A percentile compares a stretch with the other conserved stretches of the same genome.
Conservation (phyloP, 352 stramenopile genomes). For the Phytophthora hibernalis region DNA sequence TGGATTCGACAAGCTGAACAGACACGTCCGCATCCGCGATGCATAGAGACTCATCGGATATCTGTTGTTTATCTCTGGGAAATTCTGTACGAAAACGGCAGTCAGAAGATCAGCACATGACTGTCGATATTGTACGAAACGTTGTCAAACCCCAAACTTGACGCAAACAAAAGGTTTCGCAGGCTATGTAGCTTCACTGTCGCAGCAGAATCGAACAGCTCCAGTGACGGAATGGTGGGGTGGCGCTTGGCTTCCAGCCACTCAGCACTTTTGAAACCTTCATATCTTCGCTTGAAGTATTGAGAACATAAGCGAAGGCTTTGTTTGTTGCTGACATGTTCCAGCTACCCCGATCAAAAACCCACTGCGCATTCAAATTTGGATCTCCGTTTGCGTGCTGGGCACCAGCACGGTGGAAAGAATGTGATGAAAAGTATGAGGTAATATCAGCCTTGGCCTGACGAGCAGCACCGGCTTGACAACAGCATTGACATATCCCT, state of each 20-base stretch:
- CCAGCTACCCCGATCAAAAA: background rate
- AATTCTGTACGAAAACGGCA: background rate
- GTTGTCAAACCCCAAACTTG: constrained; percentile 1
- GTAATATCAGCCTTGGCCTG: background rate
- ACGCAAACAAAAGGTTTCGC: background rate
- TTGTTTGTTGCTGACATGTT: background rate
- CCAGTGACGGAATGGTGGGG: background rate
- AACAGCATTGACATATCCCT: background rate
- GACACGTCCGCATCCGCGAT: background rate
- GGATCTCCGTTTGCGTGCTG: background rate
- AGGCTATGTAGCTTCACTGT: background rate
- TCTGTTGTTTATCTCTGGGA: constrained; percentile 1
- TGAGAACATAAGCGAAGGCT: background rate
- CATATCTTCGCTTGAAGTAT: background rate
- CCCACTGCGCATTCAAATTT: background rate
- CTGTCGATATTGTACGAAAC: background rate
- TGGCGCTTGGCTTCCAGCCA: background rate
- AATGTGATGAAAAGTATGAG: background rate
- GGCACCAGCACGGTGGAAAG: background rate
- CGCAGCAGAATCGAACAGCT: background rate
- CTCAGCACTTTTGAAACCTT: background rate
- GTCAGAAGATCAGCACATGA: background rate
- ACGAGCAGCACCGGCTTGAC: background rate
- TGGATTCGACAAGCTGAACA: background rate
- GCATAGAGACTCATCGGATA: constrained; percentile 1